Conservation (phyloP, 2,329 filamentous ascomycete species). For the Chlorencoelia australis region DNA sequence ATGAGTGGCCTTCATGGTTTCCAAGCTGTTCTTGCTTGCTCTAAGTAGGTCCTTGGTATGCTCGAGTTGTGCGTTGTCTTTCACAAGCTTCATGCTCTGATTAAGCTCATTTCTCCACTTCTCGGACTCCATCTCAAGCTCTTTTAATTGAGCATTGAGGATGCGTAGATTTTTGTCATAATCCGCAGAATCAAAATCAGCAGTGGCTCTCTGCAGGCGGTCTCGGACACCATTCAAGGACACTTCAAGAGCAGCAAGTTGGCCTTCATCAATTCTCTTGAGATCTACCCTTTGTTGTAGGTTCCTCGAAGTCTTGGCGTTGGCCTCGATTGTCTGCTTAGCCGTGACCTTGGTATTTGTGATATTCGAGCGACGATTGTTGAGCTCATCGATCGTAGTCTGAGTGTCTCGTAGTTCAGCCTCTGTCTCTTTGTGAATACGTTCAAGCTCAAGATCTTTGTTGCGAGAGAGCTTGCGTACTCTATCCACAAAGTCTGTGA, state of each 20-base stretch:
- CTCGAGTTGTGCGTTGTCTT: constrained; percentile 75
- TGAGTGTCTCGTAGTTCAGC: constrained; percentile 69
- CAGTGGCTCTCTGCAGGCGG: constrained; percentile 50
- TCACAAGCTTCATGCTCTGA: constrained; percentile 70
- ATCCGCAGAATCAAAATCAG: constrained; percentile 50
- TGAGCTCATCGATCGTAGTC: constrained; percentile 59
- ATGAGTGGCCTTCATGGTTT: constrained; percentile 70
- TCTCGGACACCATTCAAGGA: constrained; percentile 60
- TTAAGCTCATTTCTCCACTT: constrained; percentile 71
- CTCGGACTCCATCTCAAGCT: constrained; percentile 62
- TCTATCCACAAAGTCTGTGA: constrained; percentile 67
- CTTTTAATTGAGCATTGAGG: constrained; percentile 53
- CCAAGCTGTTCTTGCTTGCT: constrained; percentile 62
- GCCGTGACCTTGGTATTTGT: constrained; percentile 66
- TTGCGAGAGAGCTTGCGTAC: constrained; percentile 67
- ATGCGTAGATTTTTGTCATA: constrained; percentile 63
- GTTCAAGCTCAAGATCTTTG: constrained; percentile 69
- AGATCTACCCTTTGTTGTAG: constrained; percentile 59
- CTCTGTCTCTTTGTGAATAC: constrained; percentile 60
- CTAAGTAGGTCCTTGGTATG: constrained; percentile 71
- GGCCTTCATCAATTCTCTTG: constrained; percentile 81
- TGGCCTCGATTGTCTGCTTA: constrained; percentile 59
- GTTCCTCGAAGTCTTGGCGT: constrained; percentile 58
- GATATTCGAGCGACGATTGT: constrained; percentile 60
- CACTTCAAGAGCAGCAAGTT: constrained; percentile 65